Base-by-base conservation (phyloP, 1,284 basidiomycete species). In the Tilletia indica region DNA sequence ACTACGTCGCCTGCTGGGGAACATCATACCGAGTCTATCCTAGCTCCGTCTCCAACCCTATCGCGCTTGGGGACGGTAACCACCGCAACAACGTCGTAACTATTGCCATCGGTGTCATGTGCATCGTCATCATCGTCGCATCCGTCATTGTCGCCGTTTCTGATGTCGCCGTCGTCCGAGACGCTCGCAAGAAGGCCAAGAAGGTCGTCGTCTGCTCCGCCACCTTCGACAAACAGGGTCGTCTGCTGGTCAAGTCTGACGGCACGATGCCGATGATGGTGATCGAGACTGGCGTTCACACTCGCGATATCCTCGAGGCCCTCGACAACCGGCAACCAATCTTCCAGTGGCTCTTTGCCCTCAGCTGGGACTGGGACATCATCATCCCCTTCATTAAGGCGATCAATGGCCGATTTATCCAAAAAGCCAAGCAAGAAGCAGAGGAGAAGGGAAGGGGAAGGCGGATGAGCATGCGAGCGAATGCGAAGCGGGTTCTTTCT, bases 261-360 rank as follows among this genome's bases (percentile, higher is more conserved):
- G 87, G 87, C 63, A 86, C 85, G 39, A 82, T 87, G 67, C 87
- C 87, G 11, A 85, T 87, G 82, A 85, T 86, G 76, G 84, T 86
- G 69, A 86, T 87, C 76, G 85, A 87, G 79, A 87, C 86, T 8
- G 85, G 86, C 49, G 84, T 86, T 69, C 81, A 76, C 74, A 74
- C 70, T 8, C 72, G 85, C 74, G 84, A 85, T 70, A 84, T 87
- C 39, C 80, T 87, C 6, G 81, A 84, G 47, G 86, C 87, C 67
- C 83, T 87, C 14, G 86, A 87, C 78, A 85, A 85, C 34, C 83
- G 86, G 31, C 84, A 85, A 72, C 80, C 85, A 12, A 87, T 85
- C 21, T 87, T 87, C 84, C 87, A 87, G 79, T 87, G 87, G 87
- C 84, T 87, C 38, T 87, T 86, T 81, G 83, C 86, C 70, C 79